Evolutionary conservation across 345 rosid species (phyloP).

Genomic region (Boechera divaricarpa): DNA sequence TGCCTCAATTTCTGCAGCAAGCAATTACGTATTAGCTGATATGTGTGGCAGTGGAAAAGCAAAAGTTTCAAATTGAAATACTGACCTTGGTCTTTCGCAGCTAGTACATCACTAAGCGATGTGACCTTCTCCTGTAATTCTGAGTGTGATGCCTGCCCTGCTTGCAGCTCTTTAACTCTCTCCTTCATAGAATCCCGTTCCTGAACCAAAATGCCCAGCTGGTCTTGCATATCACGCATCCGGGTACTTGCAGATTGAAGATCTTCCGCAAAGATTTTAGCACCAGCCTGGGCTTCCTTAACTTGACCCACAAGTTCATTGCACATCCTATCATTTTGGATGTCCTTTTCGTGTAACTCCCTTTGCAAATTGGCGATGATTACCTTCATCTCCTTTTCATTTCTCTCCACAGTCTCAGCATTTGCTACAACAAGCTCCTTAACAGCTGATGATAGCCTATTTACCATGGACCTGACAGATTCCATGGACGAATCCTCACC

Average conservation of each 20-base stretch:
- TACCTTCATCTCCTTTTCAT: constrained; percentile 69
- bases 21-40: constrained; percentile 19
- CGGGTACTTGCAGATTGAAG: constrained; percentile 63
- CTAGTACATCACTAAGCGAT: constrained; percentile 55
- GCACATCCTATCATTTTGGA: constrained; percentile 80
- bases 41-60: constrained; percentile 11
- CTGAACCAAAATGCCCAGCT: constrained; percentile 52
- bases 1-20: constrained; percentile 76
- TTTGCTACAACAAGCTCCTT: constrained; percentile 56
- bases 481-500: constrained; percentile 56
- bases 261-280: constrained; percentile 60
- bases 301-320: constrained; percentile 87
- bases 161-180: constrained; percentile 64
- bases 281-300: constrained; percentile 86
- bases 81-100: constrained; percentile 89
- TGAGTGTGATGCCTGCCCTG: constrained; percentile 53
- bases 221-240: constrained; percentile 64
- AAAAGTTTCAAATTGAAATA: constrained; percentile 32
- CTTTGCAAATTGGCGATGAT: constrained; percentile 74
- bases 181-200: constrained; percentile 60
- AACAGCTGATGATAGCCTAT: constrained; percentile 55
- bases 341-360: constrained; percentile 92
- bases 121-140: constrained; percentile 65
- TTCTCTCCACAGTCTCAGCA: constrained; percentile 57
- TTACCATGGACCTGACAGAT: constrained; percentile 57